Evolutionary conservation across 768 basidiomycete genomes (phyloP).

Genomic region (Ephemerocybe angulata): DNA sequence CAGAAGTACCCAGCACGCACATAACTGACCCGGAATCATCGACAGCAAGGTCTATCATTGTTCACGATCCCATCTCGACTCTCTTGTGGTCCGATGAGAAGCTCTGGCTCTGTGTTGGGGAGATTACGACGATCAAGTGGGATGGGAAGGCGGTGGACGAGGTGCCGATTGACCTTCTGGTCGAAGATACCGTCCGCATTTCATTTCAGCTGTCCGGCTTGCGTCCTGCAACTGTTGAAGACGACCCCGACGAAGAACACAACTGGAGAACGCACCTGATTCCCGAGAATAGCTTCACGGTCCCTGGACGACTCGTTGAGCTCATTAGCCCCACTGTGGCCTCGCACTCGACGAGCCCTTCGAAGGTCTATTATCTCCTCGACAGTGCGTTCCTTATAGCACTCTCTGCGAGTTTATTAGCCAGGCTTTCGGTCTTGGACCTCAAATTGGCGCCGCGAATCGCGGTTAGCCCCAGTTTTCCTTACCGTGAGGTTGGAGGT

Average conservation of each 20-base stretch:
- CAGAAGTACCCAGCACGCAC: neutral
- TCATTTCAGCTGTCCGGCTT: conserved; percentile 18
- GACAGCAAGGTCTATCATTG: neutral
- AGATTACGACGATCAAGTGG: conserved; percentile 10
- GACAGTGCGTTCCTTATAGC: conserved; percentile 19
- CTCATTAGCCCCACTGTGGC: conserved; percentile 11
- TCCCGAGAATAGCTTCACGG: conserved; percentile 10
- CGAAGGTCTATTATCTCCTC: conserved; percentile 20
- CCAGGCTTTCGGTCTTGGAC: conserved; percentile 12
- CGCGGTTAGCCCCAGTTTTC: conserved; percentile 11
- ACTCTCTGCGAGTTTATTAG: conserved; percentile 17
- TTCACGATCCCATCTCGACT: conserved; percentile 14
- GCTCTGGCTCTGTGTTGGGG: conserved; percentile 16
- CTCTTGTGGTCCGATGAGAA: conserved; percentile 10
- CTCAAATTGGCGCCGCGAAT: conserved; percentile 19
- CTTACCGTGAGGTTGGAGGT: conserved; percentile 19
- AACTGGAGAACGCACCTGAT: conserved; percentile 19
- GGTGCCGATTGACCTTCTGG: conserved; percentile 11
- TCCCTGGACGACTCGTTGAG: conserved; percentile 16
- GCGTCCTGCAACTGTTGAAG: conserved; percentile 13
- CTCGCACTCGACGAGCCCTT: neutral
- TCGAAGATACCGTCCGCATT: conserved; percentile 10
- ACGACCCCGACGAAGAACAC: conserved; percentile 13
- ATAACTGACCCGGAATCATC: neutral
- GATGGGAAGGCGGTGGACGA: conserved; percentile 7